Conservation (phyloP, 805 yeast species). For the Debaryomyces castellii region DNA sequence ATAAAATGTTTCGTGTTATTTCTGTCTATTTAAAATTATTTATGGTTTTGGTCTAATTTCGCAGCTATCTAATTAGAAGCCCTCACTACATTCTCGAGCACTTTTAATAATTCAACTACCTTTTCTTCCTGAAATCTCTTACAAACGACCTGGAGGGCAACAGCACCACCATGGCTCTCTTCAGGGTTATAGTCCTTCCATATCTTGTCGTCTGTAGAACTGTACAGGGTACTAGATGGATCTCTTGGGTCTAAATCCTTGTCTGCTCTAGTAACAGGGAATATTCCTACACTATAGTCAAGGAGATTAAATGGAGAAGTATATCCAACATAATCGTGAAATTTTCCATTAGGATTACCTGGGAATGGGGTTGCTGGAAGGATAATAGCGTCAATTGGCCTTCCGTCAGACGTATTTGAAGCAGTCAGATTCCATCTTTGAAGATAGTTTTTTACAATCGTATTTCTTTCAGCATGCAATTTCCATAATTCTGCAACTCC, state of each 20-base stretch:
- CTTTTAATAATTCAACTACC: conserved; percentile 36
- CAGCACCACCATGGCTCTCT: conserved; percentile 59
- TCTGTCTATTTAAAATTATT: too few species aligned
- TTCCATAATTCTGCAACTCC: conserved; percentile 43
- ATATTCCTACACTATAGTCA: conserved; percentile 29
- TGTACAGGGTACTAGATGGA: conserved; percentile 24
- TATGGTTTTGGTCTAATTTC: too few species aligned
- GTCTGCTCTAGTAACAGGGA: conserved; percentile 62
- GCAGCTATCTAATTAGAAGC: not conserved
- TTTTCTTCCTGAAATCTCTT: conserved; percentile 62
- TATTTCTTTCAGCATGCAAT: conserved; percentile 31
- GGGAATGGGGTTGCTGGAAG: conserved; percentile 50
- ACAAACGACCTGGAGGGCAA: conserved; percentile 66
- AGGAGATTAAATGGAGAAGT: conserved; percentile 39
- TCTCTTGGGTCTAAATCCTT: conserved; percentile 33
- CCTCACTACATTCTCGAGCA: not conserved
- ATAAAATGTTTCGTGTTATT: too few species aligned
- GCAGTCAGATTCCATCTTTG: conserved; percentile 28
- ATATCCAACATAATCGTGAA: conserved; percentile 43
- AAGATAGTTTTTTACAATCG: conserved; percentile 35
- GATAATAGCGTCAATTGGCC: conserved; percentile 48
- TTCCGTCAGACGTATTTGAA: conserved; percentile 29
- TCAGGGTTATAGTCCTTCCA: conserved; percentile 47
- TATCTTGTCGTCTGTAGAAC: conserved; percentile 41
- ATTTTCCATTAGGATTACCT: conserved; percentile 31